These are phyloP conservation scores for Trypanosoma lewisi DNA, from an alignment of 208 protist genomes.

Conservation along the genomic window DNA sequence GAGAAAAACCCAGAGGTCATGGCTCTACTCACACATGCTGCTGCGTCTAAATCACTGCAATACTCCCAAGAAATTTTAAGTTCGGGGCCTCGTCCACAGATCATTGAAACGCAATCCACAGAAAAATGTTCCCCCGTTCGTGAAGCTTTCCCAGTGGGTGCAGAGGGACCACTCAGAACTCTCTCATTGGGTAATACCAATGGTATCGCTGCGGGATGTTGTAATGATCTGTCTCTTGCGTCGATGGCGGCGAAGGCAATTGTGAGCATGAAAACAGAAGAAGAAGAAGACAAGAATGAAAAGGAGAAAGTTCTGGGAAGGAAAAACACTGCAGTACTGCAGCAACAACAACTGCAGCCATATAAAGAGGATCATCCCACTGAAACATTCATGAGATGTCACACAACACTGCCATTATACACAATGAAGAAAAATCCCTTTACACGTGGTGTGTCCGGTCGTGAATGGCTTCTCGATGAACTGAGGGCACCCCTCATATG, in stretches of 20 bases:
- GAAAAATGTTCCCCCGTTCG: neutral
- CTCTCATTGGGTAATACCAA: neutral
- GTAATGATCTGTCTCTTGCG: neutral
- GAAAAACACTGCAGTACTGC: neutral
- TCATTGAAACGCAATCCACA: neutral
- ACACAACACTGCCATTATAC: neutral
- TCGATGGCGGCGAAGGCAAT: neutral
- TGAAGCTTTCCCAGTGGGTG: neutral
- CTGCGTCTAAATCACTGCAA: neutral
- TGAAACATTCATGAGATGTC: neutral
- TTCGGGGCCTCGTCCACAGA: neutral
- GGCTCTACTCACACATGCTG: neutral
- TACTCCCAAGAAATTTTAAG: neutral
- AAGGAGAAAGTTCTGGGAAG: no score
- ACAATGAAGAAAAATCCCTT: neutral
- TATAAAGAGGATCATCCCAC: neutral
- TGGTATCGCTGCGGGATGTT: neutral
- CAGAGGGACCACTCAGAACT: neutral
- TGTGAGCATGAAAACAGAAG: neutral
- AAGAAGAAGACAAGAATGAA: neutral
- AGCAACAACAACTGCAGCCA: neutral
- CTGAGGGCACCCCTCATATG: constrained; percentile 10
- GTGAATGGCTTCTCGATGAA: constrained; percentile 16
- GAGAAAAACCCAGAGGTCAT: neutral
- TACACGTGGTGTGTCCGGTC: neutral